Conservation (phyloP, 441 rosid genomes). For the Populus tomentosa region DNA sequence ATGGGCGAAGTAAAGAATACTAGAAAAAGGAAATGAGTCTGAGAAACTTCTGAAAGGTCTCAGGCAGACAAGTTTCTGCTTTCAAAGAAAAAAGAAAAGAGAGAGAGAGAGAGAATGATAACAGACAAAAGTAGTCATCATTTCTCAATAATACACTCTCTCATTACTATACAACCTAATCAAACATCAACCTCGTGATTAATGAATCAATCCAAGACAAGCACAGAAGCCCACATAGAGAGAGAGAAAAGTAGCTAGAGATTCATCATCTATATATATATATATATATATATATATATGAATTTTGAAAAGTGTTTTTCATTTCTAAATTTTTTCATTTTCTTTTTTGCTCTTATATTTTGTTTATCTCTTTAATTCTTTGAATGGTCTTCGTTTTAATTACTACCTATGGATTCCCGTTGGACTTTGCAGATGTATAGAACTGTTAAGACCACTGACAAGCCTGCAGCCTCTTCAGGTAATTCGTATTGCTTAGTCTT, state of each 20-base stretch:
- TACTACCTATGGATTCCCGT: constrained; percentile 5
- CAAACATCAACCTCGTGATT: constrained; percentile 75
- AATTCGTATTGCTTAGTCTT: constrained; percentile 35
- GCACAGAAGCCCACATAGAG: neutral
- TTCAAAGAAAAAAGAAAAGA: constrained; percentile 9
- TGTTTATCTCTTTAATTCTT: neutral
- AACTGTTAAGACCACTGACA: constrained; percentile 84
- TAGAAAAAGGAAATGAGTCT: constrained; percentile 14
- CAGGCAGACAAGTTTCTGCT: constrained; percentile 31
- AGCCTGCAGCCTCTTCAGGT: constrained; percentile 80
- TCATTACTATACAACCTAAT: constrained; percentile 32
- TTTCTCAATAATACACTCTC: constrained; percentile 58
- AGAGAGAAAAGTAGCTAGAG: constrained; percentile 1
- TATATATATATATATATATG: no score
- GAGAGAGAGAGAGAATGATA: constrained; percentile 17
- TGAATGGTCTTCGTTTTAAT: neutral
- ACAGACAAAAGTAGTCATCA: constrained; percentile 53
- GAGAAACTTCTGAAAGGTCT: constrained; percentile 25
- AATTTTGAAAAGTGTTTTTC: neutral
- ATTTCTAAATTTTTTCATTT: neutral
- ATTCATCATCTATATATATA: no score
- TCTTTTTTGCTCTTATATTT: neutral
- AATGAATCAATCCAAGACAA: constrained; percentile 33
- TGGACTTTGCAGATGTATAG: constrained; percentile 68
- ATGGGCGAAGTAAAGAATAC: constrained; percentile 14